Percentiles rank a stretch among this genome's conserved stretches.
Evolutionary conservation across 2,329 filamentous ascomycete genomes (phyloP).

Genomic region (Aspergillus floridensis): DNA sequence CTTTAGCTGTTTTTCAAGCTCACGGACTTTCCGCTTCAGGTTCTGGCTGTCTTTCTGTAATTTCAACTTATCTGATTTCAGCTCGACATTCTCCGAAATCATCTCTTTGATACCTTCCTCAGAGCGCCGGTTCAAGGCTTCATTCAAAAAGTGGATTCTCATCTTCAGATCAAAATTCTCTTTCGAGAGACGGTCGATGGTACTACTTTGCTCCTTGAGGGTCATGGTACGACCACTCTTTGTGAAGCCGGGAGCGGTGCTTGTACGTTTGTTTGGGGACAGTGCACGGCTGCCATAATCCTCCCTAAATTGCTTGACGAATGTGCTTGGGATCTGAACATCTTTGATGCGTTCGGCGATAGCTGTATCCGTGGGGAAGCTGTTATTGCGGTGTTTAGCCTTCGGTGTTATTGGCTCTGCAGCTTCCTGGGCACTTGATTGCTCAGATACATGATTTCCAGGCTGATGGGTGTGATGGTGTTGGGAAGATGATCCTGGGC

Average conservation of each 20-base stretch:
- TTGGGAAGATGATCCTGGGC: constrained; percentile 36
- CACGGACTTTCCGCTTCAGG: constrained; percentile 75
- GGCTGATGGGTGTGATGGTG: constrained; percentile 17
- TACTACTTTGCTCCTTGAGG: constrained; percentile 94
- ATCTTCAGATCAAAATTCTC: constrained; percentile 98
- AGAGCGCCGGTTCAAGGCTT: constrained; percentile 86
- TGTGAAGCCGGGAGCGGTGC: constrained; percentile 49
- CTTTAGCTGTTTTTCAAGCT: constrained; percentile 76
- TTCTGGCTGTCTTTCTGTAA: constrained; percentile 88
- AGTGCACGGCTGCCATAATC: constrained; percentile 59
- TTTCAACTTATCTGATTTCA: constrained; percentile 85
- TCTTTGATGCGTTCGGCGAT: constrained; percentile 85
- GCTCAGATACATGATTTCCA: constrained; percentile 29
- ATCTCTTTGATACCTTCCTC: constrained; percentile 97
- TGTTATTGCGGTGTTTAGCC: constrained; percentile 54
- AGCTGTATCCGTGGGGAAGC: constrained; percentile 78
- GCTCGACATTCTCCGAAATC: constrained; percentile 94
- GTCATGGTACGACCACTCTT: constrained; percentile 72
- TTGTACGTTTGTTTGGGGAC: constrained; percentile 58
- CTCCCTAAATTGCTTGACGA: constrained; percentile 80
- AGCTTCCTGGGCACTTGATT: constrained; percentile 38
- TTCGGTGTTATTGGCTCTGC: constrained; percentile 68
- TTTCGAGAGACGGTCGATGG: constrained; percentile 92
- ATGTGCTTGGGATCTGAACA: constrained; percentile 84
- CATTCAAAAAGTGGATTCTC: constrained; percentile 94